Percentiles rank a stretch among this genome's conserved stretches.
phyloP scores from a whole-genome alignment of 345 rosid species.

The Erucastrum elatum region DNA sequence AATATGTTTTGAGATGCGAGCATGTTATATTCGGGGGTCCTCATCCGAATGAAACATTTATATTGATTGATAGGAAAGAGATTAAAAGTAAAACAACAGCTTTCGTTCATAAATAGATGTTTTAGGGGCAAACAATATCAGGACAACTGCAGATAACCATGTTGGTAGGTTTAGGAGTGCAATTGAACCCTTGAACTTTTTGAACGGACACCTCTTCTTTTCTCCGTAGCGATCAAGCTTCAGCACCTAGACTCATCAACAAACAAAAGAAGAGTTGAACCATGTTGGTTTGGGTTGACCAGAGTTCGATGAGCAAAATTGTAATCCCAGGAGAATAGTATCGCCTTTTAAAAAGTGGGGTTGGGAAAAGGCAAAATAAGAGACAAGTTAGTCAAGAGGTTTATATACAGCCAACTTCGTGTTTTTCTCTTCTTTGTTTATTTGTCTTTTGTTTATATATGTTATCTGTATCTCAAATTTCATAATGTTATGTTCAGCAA shows the following conservation, averaged over 20 bases:
- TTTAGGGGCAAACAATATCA: constrained; percentile 12
- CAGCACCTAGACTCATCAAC: constrained; percentile 22
- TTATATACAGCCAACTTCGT: no score
- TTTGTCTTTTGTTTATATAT: no score
- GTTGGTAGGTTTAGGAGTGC: not conserved
- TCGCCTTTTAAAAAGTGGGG: constrained; percentile 20
- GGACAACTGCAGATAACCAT: constrained; percentile 25
- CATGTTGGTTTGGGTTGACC: not conserved
- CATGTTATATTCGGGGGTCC: not conserved
- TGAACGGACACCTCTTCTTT: constrained; percentile 13
- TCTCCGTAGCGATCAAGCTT: not conserved
- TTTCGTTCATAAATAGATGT: not conserved
- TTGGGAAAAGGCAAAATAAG: constrained; percentile 26
- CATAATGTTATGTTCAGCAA: no score
- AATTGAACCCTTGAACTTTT: not conserved
- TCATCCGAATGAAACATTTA: not conserved
- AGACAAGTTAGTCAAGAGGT: no score
- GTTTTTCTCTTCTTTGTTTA: no score
- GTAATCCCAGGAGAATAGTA: not conserved
- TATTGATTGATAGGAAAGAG: not conserved
- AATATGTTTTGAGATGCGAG: no score
- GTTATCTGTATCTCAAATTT: no score
- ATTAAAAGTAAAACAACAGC: constrained; percentile 5
- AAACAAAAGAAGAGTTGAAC: not conserved
- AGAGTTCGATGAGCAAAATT: not conserved